A percentile compares a stretch with the other conserved stretches of the same genome.
Conservation (phyloP, 495 filamentous ascomycete genomes). For the Glonium stellatum region DNA sequence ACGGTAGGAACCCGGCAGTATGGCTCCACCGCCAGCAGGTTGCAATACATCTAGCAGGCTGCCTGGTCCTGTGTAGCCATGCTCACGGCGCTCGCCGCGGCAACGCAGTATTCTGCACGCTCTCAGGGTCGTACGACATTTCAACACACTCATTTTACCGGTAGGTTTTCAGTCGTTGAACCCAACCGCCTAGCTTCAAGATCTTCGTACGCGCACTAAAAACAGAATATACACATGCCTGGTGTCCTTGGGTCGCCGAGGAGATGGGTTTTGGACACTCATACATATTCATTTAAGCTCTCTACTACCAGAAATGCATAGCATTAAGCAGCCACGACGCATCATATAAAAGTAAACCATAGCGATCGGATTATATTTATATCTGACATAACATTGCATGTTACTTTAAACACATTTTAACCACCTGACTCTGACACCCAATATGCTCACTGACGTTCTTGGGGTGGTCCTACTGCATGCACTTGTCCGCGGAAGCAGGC, state of each 20-base stretch:
- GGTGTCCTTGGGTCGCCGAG: neutral
- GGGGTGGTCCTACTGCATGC: too few species aligned
- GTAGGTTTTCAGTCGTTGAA: neutral
- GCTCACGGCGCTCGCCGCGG: neutral
- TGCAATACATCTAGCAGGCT: neutral
- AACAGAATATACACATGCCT: neutral
- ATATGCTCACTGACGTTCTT: too few species aligned
- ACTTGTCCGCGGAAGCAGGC: too few species aligned
- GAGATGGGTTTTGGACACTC: neutral
- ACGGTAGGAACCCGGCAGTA: neutral
- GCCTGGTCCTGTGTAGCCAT: neutral
- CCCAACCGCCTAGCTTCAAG: neutral
- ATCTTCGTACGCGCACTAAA: neutral
- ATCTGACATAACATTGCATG: too few species aligned
- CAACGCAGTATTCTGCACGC: neutral
- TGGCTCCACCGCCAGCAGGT: slow-evolving; percentile 1
- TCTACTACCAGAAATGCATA: too few species aligned
- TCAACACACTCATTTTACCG: neutral
- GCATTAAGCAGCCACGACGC: too few species aligned
- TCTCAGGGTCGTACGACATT: neutral
- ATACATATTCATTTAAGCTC: too few species aligned
- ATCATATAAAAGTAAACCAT: too few species aligned
- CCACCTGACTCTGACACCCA: too few species aligned
- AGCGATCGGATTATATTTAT: too few species aligned
- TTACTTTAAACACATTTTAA: too few species aligned